Evolutionary conservation across 2,329 filamentous ascomycete species (phyloP).

Genomic region (Ophiostoma quercus): DNA sequence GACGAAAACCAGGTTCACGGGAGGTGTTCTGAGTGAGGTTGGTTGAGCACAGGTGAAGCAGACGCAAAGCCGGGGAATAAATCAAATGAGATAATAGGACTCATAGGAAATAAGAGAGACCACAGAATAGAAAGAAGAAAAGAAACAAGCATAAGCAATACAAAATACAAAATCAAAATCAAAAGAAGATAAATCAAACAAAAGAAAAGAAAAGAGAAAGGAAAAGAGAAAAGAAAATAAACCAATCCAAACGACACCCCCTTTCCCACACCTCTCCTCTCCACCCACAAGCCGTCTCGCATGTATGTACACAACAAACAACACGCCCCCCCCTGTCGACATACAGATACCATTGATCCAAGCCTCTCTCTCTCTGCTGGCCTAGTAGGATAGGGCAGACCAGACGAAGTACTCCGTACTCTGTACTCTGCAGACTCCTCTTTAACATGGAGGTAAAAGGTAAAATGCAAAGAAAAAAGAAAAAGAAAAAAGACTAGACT

Average conservation of each 20-base stretch:
- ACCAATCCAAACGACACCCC: background rate
- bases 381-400: conserved; percentile 15
- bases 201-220: background rate
- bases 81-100: background rate
- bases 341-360: conserved; percentile 8
- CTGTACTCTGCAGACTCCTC: background rate
- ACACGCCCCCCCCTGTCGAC: conserved; percentile 12
- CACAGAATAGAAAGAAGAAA: background rate
- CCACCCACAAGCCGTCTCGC: conserved; percentile 2
- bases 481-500: background rate
- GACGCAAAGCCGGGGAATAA: background rate
- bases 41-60: too few species aligned
- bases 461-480: background rate
- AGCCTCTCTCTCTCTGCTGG: conserved; percentile 6
- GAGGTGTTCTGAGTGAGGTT: background rate
- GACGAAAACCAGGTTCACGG: conserved; percentile 7
- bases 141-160: background rate
- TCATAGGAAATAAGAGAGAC: background rate
- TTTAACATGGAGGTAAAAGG: background rate
- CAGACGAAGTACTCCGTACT: background rate
- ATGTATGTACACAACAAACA: background rate
- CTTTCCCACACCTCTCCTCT: conserved; percentile 7
- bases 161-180: background rate
- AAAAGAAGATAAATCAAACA: background rate
- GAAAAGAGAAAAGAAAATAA: conserved; percentile 14